Conservation (phyloP, 257 asterid genomes). For the Lycium barbarum region DNA sequence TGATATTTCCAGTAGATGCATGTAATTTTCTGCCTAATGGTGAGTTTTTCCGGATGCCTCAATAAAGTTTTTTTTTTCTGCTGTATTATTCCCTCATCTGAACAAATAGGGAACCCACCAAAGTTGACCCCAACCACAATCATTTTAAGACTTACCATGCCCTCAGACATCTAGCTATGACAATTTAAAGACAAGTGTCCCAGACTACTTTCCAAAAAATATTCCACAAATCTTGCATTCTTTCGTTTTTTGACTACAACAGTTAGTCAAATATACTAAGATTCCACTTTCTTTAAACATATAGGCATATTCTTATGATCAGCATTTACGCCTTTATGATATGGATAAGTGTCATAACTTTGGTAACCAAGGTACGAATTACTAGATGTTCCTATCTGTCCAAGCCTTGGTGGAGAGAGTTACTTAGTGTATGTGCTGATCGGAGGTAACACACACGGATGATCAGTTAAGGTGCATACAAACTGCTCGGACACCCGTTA, state of each 20-base stretch:
- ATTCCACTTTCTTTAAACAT: conserved; percentile 7
- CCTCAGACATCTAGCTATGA: conserved; percentile 1
- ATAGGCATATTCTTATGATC: background rate
- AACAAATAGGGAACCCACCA: background rate
- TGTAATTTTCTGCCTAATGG: background rate
- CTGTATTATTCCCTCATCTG: background rate
- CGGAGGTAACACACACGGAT: background rate
- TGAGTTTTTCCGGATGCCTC: background rate
- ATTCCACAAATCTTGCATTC: background rate
- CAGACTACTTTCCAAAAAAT: background rate
- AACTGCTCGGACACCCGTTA: background rate
- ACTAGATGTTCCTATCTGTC: background rate
- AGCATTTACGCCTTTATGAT: conserved; percentile 12
- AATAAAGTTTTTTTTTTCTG: background rate
- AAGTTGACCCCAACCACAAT: background rate
- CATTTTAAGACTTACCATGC: background rate
- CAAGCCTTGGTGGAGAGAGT: background rate
- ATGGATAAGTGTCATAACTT: background rate
- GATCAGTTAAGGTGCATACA: background rate
- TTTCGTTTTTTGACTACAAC: background rate
- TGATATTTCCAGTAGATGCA: background rate
- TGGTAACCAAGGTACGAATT: no score
- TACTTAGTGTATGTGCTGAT: no score
- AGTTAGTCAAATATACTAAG: conserved; percentile 14
- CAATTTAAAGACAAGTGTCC: background rate